A percentile compares a stretch with the other conserved stretches of the same genome.
Evolutionary conservation across 2,329 filamentous ascomycete species (phyloP).

Genomic region (Fusarium guadeloupense): DNA sequence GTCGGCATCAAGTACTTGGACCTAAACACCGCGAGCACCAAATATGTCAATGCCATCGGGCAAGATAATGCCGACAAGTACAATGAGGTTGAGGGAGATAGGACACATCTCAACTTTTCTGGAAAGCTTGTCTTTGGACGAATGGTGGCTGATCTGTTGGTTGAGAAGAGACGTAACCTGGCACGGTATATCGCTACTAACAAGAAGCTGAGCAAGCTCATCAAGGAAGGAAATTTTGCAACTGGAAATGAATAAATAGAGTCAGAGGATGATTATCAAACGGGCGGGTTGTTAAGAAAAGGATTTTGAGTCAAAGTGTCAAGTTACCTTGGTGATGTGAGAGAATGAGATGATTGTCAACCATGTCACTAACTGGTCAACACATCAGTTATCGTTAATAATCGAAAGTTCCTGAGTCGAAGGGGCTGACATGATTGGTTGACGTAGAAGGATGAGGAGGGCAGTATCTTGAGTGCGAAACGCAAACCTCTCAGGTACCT

Average conservation of each 20-base stretch:
- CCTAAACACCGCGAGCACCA: constrained; percentile 11
- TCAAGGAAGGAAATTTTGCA: not conserved
- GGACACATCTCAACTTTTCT: constrained; percentile 7
- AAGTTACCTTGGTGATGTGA: too few species aligned
- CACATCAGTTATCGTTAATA: too few species aligned
- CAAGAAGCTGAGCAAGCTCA: constrained; percentile 6
- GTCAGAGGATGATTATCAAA: too few species aligned
- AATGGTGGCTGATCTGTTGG: constrained; percentile 13
- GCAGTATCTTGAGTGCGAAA: too few species aligned
- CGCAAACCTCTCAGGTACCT: too few species aligned
- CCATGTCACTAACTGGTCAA: too few species aligned
- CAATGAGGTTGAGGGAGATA: constrained; percentile 15
- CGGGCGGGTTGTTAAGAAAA: too few species aligned
- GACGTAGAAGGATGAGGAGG: too few species aligned
- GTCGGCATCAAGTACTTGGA: not conserved
- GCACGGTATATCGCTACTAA: not conserved
- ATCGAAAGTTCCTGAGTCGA: too few species aligned
- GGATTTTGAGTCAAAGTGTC: too few species aligned
- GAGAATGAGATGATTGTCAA: too few species aligned
- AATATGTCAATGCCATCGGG: constrained; percentile 11
- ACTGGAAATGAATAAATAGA: not conserved
- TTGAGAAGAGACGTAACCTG: constrained; percentile 11
- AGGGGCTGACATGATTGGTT: too few species aligned
- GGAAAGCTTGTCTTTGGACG: constrained; percentile 13
- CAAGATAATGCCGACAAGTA: constrained; percentile 16